These are phyloP conservation scores for Lodderomyces margitis DNA, from an alignment of 1,139 yeast species.

Conservation along the genomic window DNA sequence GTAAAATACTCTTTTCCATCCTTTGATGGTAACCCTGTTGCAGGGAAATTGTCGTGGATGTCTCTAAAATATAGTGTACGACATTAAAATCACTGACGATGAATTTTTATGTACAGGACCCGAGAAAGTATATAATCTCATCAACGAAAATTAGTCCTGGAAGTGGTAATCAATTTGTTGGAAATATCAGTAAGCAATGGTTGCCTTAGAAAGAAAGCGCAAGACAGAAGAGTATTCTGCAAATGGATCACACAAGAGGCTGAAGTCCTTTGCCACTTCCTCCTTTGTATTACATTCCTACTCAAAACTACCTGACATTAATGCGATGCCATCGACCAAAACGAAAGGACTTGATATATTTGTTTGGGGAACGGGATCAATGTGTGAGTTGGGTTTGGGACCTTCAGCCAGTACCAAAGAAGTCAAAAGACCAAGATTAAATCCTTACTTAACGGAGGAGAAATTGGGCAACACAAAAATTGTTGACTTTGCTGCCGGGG, in stretches of 20 bases:
- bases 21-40: too few relatives aligned
- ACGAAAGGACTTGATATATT: slow-evolving; percentile 65
- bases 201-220: slow-evolving; percentile 44
- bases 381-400: slow-evolving; percentile 96
- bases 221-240: slow-evolving; percentile 18
- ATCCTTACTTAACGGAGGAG: slow-evolving; percentile 66
- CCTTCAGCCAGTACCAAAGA: slow-evolving; percentile 85
- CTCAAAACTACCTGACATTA: slow-evolving; percentile 47
- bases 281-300: slow-evolving; percentile 48
- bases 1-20: too few relatives aligned
- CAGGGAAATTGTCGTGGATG: too few relatives aligned
- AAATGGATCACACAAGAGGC: slow-evolving; percentile 23
- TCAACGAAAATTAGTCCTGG: too few relatives aligned
- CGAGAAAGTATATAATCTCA: too few relatives aligned
- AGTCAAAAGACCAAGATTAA: slow-evolving; percentile 91
- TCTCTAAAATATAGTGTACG: too few relatives aligned
- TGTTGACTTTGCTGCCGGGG: slow-evolving; percentile 90
- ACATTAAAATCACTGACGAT: too few relatives aligned
- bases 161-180: too few relatives aligned
- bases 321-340: slow-evolving; percentile 38
- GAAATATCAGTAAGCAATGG: slow-evolving; percentile 36
- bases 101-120: too few relatives aligned
- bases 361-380: slow-evolving; percentile 95
- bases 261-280: slow-evolving; percentile 37
- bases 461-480: slow-evolving; percentile 51